Evolutionary conservation across 169 alveolate genomes (phyloP).

Genomic region (Plasmodium cynomolgi): DNA sequence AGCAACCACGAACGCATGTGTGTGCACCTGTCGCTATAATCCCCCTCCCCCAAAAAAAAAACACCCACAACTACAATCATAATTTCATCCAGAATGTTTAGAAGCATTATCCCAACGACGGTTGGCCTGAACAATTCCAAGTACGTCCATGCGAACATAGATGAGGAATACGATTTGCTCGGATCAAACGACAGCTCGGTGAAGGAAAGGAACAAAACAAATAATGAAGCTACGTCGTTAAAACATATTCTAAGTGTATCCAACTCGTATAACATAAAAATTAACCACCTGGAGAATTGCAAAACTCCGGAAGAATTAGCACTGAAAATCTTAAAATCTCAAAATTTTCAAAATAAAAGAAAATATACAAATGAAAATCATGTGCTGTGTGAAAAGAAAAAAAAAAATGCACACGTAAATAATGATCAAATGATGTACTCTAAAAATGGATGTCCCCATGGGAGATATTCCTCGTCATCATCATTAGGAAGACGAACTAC

Average conservation of each 20-base stretch:
- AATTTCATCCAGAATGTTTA: slow-evolving; percentile 30
- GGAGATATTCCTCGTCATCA: background rate
- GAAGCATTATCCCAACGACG: slow-evolving; percentile 65
- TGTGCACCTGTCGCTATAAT: background rate
- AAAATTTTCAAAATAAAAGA: slow-evolving; percentile 64
- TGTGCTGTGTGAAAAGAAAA: slow-evolving; percentile 8
- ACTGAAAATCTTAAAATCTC: slow-evolving; percentile 41
- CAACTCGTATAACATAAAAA: slow-evolving; percentile 20
- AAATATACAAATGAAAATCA: slow-evolving; percentile 53
- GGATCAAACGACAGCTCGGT: background rate
- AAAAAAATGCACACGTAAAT: slow-evolving; percentile 4
- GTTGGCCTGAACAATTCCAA: slow-evolving; percentile 61
- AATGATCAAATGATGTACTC: background rate
- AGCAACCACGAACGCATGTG: background rate
- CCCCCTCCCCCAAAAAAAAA: background rate
- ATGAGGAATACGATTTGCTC: slow-evolving; percentile 27
- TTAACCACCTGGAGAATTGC: slow-evolving; percentile 14
- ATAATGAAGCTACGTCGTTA: background rate
- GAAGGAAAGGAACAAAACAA: background rate
- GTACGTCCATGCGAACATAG: slow-evolving; percentile 68
- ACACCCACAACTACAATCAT: background rate
- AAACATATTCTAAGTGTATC: slow-evolving; percentile 17
- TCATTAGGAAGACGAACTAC: background rate
- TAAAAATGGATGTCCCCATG: background rate
- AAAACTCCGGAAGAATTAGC: slow-evolving; percentile 73